Evolutionary conservation across 2,329 filamentous ascomycete genomes (phyloP).

Genomic region (Botryotinia globosa): DNA sequence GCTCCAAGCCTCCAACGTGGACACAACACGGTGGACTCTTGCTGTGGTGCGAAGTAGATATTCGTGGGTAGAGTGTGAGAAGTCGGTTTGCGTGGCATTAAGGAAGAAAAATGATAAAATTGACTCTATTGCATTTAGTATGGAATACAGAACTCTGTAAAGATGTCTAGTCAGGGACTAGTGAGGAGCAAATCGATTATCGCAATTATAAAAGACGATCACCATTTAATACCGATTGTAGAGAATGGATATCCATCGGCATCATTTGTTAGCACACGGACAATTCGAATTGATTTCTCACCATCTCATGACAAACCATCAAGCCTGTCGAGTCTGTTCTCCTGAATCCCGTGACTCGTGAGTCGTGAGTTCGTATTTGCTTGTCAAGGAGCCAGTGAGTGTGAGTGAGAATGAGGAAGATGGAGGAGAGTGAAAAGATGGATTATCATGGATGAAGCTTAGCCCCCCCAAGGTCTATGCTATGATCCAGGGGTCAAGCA

Average conservation of each 20-base stretch:
- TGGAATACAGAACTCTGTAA: neutral
- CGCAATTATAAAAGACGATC: constrained; percentile 13
- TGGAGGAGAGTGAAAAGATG: neutral
- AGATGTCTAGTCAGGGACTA: neutral
- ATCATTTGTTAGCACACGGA: neutral
- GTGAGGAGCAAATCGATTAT: constrained; percentile 7
- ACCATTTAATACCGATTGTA: neutral
- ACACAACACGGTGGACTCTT: neutral
- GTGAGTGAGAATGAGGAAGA: neutral
- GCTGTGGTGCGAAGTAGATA: neutral
- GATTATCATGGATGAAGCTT: neutral
- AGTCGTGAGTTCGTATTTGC: neutral
- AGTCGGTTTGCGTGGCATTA: neutral
- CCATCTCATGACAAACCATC: neutral
- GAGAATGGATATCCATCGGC: neutral
- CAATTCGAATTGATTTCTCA: neutral
- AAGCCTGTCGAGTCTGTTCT: neutral
- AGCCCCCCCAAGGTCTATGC: neutral
- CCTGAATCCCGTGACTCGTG: neutral
- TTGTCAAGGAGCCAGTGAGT: neutral
- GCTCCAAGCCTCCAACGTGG: neutral
- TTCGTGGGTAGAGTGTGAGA: neutral
- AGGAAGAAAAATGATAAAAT: neutral
- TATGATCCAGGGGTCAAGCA: constrained; percentile 6
- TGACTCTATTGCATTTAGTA: neutral